Percentiles rank a stretch among this genome's conserved stretches.
These are phyloP conservation scores for Dipteronia dyeriana DNA, from an alignment of 345 rosid genomes.

Conservation along the genomic window DNA sequence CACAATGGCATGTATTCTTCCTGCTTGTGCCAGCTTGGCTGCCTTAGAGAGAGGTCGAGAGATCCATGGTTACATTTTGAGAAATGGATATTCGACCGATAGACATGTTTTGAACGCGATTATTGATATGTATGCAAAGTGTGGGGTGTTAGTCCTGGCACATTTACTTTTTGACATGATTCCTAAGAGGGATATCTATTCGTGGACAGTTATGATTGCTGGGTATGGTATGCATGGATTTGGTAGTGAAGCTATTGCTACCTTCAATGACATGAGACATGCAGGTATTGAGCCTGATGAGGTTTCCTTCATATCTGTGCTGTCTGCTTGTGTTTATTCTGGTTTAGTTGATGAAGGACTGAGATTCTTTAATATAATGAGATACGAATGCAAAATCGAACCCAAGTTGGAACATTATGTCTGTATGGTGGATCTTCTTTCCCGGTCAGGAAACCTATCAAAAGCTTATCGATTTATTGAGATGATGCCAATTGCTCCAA, in stretches of 20 bases:
- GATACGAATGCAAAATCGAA: slow-evolving; percentile 57
- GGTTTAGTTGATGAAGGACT: slow-evolving; percentile 73
- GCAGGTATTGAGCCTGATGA: slow-evolving; percentile 56
- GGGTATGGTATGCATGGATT: slow-evolving; percentile 86
- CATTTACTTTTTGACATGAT: slow-evolving; percentile 53
- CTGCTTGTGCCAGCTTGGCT: slow-evolving; percentile 74
- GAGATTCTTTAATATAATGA: slow-evolving; percentile 69
- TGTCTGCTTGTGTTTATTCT: slow-evolving; percentile 76
- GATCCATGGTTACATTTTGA: slow-evolving; percentile 57
- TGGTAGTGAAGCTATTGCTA: slow-evolving; percentile 62
- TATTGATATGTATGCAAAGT: slow-evolving; percentile 69
- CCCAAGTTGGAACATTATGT: slow-evolving; percentile 70
- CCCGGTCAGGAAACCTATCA: slow-evolving; percentile 52
- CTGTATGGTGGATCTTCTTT: slow-evolving; percentile 72
- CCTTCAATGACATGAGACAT: slow-evolving; percentile 51
- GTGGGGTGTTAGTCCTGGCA: slow-evolving; percentile 60
- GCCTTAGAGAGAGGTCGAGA: slow-evolving; percentile 70
- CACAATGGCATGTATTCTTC: slow-evolving; percentile 65
- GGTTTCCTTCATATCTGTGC: slow-evolving; percentile 61
- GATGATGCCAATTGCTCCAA: slow-evolving; percentile 66
- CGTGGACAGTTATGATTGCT: slow-evolving; percentile 82
- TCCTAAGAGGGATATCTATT: slow-evolving; percentile 60
- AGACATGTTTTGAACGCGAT: slow-evolving; percentile 62
- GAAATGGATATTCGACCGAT: slow-evolving; percentile 47
- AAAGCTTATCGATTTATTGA: slow-evolving; percentile 58